phyloP scores from a whole-genome alignment of 257 asterid genomes.

The Solanum pimpinellifolium region DNA sequence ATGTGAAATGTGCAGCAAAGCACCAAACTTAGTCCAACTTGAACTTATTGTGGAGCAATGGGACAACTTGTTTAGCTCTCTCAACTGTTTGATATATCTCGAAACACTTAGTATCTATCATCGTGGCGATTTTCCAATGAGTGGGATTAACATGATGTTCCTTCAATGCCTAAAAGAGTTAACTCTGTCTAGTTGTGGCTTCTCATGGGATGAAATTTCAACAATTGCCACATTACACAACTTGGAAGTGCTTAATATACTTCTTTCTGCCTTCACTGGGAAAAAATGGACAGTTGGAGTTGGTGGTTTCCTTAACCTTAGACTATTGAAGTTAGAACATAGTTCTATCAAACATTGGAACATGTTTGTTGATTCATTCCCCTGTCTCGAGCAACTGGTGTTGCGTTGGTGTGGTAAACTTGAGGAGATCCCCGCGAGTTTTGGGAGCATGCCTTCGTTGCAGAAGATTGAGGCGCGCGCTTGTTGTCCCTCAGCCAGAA shows the following conservation, averaged over 20 bases:
- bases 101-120: neutral
- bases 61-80: neutral
- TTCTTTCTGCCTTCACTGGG: neutral
- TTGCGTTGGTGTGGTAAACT: neutral
- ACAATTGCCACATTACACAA: neutral
- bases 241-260: neutral
- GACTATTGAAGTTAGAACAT: neutral
- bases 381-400: neutral
- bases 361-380: neutral
- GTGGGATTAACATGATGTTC: neutral
- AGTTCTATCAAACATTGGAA: neutral
- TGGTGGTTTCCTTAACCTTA: neutral
- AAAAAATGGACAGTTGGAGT: neutral
- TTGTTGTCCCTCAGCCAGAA: neutral
- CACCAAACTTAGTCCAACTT: neutral
- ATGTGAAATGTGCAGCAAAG: neutral
- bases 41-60: neutral
- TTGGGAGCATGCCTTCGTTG: neutral
- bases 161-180: neutral
- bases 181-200: neutral
- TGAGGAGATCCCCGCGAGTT: neutral
- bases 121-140: neutral
- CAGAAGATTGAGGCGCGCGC: neutral
- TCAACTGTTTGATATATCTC: neutral
- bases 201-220: neutral